These are phyloP conservation scores for Tylopilus subfusipes DNA, from an alignment of 768 basidiomycete genomes.

Conservation along the genomic window DNA sequence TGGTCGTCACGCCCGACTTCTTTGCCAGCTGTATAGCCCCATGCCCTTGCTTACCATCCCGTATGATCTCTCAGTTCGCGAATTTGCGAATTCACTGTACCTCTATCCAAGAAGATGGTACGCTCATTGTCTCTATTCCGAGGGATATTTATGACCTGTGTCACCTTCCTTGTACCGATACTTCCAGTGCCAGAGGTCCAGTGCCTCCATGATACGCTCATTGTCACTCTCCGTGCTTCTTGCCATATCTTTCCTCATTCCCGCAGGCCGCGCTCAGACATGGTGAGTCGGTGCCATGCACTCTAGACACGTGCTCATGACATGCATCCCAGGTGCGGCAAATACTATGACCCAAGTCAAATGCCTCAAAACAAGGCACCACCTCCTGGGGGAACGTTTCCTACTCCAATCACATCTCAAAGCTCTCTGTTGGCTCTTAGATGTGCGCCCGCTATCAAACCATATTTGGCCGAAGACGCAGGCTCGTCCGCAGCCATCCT, in stretches of 20 bases:
- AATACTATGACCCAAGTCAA: constrained; percentile 47
- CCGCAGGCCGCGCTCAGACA: constrained; percentile 23
- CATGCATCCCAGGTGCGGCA: constrained; percentile 38
- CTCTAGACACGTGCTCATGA: not conserved
- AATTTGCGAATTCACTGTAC: not conserved
- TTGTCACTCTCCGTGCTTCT: constrained; percentile 12
- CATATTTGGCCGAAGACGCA: constrained; percentile 55
- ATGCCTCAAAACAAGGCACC: constrained; percentile 33
- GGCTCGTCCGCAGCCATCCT: constrained; percentile 43
- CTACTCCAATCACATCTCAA: constrained; percentile 35
- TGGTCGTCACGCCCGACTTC: not conserved
- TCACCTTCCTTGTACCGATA: not conserved
- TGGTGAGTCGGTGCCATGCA: constrained; percentile 18
- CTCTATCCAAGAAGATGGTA: constrained; percentile 1
- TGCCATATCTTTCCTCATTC: constrained; percentile 11
- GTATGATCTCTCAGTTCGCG: not conserved
- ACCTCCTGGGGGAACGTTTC: constrained; percentile 49
- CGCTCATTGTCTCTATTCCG: not conserved
- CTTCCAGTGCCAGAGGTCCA: not conserved
- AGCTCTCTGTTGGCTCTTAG: constrained; percentile 51
- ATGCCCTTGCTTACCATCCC: constrained; percentile 5
- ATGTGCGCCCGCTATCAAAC: constrained; percentile 54
- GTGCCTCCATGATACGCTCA: constrained; percentile 5
- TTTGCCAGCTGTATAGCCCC: not conserved
- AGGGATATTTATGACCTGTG: not conserved